phyloP scores from a whole-genome alignment of 768 basidiomycete species.

The Leccinum broughii region DNA sequence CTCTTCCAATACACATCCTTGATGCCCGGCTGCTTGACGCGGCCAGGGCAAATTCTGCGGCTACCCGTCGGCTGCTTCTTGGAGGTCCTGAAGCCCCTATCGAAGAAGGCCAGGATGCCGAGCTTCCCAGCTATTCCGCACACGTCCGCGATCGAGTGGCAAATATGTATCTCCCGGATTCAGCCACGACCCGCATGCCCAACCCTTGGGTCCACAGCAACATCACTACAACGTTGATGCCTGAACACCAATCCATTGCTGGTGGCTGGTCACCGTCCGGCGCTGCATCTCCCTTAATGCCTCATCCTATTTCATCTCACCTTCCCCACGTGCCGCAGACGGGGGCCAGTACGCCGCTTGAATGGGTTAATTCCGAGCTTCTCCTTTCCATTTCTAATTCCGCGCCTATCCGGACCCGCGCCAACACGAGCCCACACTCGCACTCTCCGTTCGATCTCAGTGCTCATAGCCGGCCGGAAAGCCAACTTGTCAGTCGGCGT shows the following conservation, averaged over 20 bases:
- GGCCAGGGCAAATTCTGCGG: constrained; percentile 68
- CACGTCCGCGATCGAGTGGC: constrained; percentile 91
- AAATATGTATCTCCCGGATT: constrained; percentile 68
- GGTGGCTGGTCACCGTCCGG: constrained; percentile 33
- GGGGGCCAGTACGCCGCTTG: constrained; percentile 50
- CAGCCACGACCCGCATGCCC: constrained; percentile 58
- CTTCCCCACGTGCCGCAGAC: constrained; percentile 46
- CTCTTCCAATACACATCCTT: constrained; percentile 84
- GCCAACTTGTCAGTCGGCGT: constrained; percentile 34
- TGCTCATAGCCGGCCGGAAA: constrained; percentile 26
- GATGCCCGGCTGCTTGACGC: constrained; percentile 73
- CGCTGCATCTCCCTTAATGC: constrained; percentile 41
- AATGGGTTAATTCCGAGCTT: constrained; percentile 87
- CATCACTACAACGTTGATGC: constrained; percentile 38
- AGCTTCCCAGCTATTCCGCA: constrained; percentile 85
- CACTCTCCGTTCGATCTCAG: constrained; percentile 26
- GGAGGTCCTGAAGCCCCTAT: constrained; percentile 38
- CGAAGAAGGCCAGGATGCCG: constrained; percentile 59
- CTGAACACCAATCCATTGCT: constrained; percentile 18
- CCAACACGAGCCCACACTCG: constrained; percentile 17
- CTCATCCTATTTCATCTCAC: constrained; percentile 30
- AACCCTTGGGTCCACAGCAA: constrained; percentile 60
- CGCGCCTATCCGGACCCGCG: constrained; percentile 25
- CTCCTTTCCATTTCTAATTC: constrained; percentile 58
- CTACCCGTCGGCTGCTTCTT: constrained; percentile 59